These are phyloP conservation scores for Crithidia expoeki DNA, from an alignment of 208 protist genomes.

Conservation along the genomic window DNA sequence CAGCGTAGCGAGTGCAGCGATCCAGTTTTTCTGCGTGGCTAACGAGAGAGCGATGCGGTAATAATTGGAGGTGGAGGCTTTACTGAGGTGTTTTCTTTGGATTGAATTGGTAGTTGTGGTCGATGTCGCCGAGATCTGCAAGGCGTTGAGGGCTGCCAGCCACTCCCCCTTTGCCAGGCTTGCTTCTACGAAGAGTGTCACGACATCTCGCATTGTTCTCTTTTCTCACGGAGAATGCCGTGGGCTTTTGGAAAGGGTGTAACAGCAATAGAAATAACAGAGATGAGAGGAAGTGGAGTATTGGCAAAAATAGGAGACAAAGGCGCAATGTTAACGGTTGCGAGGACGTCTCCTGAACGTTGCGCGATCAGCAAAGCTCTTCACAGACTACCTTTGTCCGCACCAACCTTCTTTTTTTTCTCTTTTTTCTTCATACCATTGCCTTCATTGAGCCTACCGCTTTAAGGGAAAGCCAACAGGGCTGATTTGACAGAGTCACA, in stretches of 20 bases:
- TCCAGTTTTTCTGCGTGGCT: slow-evolving; percentile 10
- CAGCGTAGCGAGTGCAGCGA: slow-evolving; percentile 16
- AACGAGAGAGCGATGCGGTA: slow-evolving; percentile 13
- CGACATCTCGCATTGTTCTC: slow-evolving; percentile 25
- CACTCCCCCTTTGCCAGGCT: slow-evolving; percentile 36
- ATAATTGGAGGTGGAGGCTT: background rate
- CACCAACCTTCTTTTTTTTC: too few relatives aligned
- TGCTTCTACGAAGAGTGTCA: slow-evolving; percentile 32
- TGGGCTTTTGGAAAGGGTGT: background rate
- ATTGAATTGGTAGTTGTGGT: background rate
- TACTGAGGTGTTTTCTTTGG: background rate
- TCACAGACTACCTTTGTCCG: too few relatives aligned
- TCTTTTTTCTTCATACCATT: too few relatives aligned
- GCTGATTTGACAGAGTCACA: too few relatives aligned
- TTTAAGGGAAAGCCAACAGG: too few relatives aligned
- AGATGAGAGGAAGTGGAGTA: too few relatives aligned
- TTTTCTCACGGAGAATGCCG: background rate
- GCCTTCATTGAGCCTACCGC: too few relatives aligned
- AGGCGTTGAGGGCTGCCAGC: slow-evolving; percentile 23
- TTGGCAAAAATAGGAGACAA: too few relatives aligned
- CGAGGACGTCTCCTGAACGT: too few relatives aligned
- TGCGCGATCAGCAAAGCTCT: too few relatives aligned
- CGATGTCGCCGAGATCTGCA: slow-evolving; percentile 7
- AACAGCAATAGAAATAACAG: background rate
- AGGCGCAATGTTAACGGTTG: too few relatives aligned